phyloP scores from a whole-genome alignment of 2,329 filamentous ascomycete species.

The Verticillium zaregamsianum region DNA sequence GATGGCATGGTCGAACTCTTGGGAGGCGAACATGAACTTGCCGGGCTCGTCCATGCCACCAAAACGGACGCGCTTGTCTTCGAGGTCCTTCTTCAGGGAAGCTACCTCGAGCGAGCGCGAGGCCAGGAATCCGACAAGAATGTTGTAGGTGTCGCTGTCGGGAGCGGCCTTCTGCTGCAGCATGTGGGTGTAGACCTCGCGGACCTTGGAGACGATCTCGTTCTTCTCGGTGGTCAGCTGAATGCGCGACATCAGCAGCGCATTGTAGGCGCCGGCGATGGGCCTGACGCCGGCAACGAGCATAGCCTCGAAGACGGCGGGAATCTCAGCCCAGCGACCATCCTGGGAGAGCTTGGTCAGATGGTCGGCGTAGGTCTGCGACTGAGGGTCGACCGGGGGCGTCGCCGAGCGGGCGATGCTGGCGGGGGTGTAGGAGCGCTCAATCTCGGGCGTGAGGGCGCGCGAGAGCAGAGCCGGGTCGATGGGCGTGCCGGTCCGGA shows the following conservation, averaged over 20 bases:
- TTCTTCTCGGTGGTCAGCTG: slow-evolving; percentile 74
- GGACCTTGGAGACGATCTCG: slow-evolving; percentile 82
- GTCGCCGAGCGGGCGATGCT: slow-evolving; percentile 53
- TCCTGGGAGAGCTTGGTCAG: slow-evolving; percentile 69
- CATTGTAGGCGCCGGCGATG: slow-evolving; percentile 85
- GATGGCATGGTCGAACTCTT: slow-evolving; percentile 82
- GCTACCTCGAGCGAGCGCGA: slow-evolving; percentile 76
- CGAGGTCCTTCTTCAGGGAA: slow-evolving; percentile 66
- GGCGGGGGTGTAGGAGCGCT: slow-evolving; percentile 37
- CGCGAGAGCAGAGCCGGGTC: slow-evolving; percentile 35
- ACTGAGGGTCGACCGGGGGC: slow-evolving; percentile 59
- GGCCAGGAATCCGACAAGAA: slow-evolving; percentile 78
- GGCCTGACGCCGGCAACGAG: slow-evolving; percentile 78
- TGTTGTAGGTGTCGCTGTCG: slow-evolving; percentile 82
- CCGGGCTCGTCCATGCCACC: slow-evolving; percentile 80
- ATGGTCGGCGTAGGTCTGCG: slow-evolving; percentile 70
- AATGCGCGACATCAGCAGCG: slow-evolving; percentile 79
- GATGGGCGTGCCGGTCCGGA: slow-evolving; percentile 28
- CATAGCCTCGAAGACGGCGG: slow-evolving; percentile 86
- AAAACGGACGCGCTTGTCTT: slow-evolving; percentile 79
- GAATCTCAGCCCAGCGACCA: slow-evolving; percentile 80
- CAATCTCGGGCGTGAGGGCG: slow-evolving; percentile 34
- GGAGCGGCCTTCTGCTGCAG: slow-evolving; percentile 77
- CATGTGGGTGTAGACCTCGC: slow-evolving; percentile 97
- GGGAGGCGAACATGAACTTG: slow-evolving; percentile 84